phyloP scores from a whole-genome alignment of 1,139 yeast species.

The Blastobotrys aristatus region DNA sequence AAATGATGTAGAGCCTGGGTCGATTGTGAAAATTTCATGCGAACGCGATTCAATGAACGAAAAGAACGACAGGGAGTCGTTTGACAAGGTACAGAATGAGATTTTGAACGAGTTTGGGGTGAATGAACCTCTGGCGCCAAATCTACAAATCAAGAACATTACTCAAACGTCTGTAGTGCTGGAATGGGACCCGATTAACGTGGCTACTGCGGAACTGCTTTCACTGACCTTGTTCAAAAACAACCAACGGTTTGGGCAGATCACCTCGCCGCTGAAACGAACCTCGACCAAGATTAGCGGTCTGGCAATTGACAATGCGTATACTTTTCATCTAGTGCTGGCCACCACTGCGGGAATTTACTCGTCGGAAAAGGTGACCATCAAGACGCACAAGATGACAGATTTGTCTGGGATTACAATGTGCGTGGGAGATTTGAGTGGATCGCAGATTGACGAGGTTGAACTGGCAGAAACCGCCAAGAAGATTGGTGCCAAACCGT shows the following conservation, averaged over 20 bases:
- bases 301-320: conserved; percentile 77
- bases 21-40: conserved; percentile 83
- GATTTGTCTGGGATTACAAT: conserved; percentile 90
- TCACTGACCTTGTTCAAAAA: conserved; percentile 76
- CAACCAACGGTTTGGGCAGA: conserved; percentile 71
- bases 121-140: conserved; percentile 66
- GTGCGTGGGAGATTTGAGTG: conserved; percentile 75
- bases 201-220: conserved; percentile 79
- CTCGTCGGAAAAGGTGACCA: conserved; percentile 59
- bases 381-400: conserved; percentile 93
- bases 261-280: conserved; percentile 77
- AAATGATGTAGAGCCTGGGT: conserved; percentile 86
- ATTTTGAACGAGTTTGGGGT: conserved; percentile 71
- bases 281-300: conserved; percentile 88
- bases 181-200: conserved; percentile 84
- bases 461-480: conserved; percentile 62
- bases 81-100: conserved; percentile 64
- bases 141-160: conserved; percentile 64
- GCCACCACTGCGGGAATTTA: conserved; percentile 87
- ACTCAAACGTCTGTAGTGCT: conserved; percentile 94
- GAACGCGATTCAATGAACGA: conserved; percentile 76
- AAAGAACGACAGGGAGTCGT: conserved; percentile 50
- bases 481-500: conserved; percentile 78
- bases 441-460: conserved; percentile 45
- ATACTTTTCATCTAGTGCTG: conserved; percentile 72